phyloP scores from a whole-genome alignment of 164 flowering plant species.

The Vitis rotundifolia region DNA sequence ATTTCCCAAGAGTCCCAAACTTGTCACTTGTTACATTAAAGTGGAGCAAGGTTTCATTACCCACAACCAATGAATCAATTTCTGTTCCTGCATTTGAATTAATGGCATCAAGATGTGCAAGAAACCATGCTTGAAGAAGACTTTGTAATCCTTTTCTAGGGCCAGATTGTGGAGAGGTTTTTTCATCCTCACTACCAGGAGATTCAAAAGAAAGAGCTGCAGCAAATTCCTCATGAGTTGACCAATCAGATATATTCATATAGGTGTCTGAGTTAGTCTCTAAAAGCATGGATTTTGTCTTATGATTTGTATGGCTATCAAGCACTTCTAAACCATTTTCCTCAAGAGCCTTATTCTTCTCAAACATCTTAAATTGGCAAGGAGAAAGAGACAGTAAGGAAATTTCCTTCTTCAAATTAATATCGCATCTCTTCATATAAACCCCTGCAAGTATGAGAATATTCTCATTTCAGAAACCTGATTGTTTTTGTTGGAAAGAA shows the following conservation, averaged over 20 bases:
- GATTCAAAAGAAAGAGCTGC: constrained; percentile 34
- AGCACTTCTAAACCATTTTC: constrained; percentile 34
- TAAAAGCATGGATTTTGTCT: constrained; percentile 15
- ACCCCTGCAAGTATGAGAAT: constrained; percentile 67
- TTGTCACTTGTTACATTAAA: constrained; percentile 44
- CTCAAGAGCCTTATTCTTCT: constrained; percentile 32
- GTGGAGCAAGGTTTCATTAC: constrained; percentile 65
- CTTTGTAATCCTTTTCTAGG: constrained; percentile 31
- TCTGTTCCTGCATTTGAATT: constrained; percentile 40
- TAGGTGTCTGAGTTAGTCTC: constrained; percentile 25
- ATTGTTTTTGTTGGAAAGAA: not conserved
- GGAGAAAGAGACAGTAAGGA: constrained; percentile 67
- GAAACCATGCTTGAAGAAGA: constrained; percentile 64
- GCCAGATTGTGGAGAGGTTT: constrained; percentile 19
- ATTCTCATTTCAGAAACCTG: constrained; percentile 8
- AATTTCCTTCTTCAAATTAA: constrained; percentile 35
- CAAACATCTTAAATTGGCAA: constrained; percentile 54
- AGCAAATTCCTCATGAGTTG: constrained; percentile 51
- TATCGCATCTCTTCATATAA: constrained; percentile 43
- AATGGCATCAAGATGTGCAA: constrained; percentile 63
- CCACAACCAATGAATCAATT: constrained; percentile 54
- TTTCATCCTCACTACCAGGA: constrained; percentile 31
- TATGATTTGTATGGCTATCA: constrained; percentile 27
- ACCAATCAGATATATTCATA: constrained; percentile 48
- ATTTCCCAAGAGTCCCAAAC: constrained; percentile 23